Conservation (phyloP, 108 stramenopile species). For the Nannochloropsis granulata region DNA sequence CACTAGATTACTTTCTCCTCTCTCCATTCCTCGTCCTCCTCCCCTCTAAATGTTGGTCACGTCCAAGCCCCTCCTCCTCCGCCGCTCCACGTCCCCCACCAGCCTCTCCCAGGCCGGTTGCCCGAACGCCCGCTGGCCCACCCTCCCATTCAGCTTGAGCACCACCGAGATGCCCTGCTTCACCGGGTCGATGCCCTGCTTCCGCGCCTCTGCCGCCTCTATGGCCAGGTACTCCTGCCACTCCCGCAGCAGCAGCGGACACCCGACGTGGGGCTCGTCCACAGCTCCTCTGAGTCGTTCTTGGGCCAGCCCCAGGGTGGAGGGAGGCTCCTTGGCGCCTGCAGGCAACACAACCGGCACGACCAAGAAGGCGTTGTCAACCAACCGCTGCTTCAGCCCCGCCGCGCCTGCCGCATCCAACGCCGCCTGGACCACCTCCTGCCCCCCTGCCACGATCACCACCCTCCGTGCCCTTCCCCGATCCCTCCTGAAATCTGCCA, state of each 20-base stretch:
- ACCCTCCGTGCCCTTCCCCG: neutral
- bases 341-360: neutral
- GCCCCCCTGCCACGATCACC: neutral
- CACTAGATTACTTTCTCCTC: no score
- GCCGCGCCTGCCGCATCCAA: neutral
- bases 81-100: neutral
- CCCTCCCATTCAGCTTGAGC: neutral
- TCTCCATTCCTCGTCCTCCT: neutral
- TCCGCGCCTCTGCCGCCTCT: neutral
- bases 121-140: neutral
- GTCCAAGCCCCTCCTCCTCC: neutral
- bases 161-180: neutral
- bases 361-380: neutral
- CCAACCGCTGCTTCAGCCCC: neutral
- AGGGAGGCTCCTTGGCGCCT: neutral
- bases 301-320: neutral
- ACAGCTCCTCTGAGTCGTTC: neutral
- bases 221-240: neutral
- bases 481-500: neutral
- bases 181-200: neutral
- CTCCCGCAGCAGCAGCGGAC: neutral
- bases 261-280: neutral
- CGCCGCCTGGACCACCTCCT: neutral
- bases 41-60: neutral
- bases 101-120: neutral